Evolutionary conservation across 495 filamentous ascomycete species (phyloP).

Genomic region (Lepraria neglecta): DNA sequence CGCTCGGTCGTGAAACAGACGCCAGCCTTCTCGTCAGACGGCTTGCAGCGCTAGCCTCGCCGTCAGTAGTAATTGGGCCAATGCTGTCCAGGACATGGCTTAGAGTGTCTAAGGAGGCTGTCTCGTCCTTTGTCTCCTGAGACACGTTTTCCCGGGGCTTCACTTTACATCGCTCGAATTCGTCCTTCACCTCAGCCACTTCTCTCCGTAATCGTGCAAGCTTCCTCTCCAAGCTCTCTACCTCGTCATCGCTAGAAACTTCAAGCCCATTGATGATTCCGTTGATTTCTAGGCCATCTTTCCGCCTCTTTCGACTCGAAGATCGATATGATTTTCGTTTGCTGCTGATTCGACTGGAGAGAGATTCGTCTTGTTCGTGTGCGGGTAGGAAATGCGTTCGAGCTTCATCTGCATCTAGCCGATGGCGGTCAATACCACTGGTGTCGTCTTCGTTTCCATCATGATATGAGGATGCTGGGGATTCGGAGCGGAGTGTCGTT

Average conservation of each 20-base stretch:
- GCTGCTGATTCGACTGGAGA: conserved; percentile 70
- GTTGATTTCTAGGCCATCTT: conserved; percentile 41
- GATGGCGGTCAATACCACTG: conserved; percentile 62
- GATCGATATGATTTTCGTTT: conserved; percentile 78
- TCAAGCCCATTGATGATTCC: conserved; percentile 55
- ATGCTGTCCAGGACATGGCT: conserved; percentile 57
- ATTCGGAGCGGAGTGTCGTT: conserved; percentile 58
- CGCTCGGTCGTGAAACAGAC: conserved; percentile 24
- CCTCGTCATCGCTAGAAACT: conserved; percentile 62
- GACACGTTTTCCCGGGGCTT: conserved; percentile 29
- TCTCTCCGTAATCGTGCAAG: conserved; percentile 72
- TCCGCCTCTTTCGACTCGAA: conserved; percentile 57
- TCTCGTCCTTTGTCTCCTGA: conserved; percentile 34
- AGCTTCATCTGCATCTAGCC: conserved; percentile 67
- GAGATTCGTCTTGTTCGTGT: conserved; percentile 68
- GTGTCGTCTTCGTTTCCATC: conserved; percentile 53
- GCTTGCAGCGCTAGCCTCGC: conserved; percentile 29
- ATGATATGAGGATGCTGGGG: conserved; percentile 40
- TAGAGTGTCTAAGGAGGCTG: conserved; percentile 51
- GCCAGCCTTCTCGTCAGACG: conserved; percentile 29
- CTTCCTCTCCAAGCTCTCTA: conserved; percentile 60
- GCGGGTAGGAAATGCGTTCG: conserved; percentile 70
- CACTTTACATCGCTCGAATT: conserved; percentile 48
- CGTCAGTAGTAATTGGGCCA: conserved; percentile 39
- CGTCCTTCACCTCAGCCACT: conserved; percentile 68